phyloP scores from a whole-genome alignment of 768 basidiomycete genomes.

The Tulasnella sp. region DNA sequence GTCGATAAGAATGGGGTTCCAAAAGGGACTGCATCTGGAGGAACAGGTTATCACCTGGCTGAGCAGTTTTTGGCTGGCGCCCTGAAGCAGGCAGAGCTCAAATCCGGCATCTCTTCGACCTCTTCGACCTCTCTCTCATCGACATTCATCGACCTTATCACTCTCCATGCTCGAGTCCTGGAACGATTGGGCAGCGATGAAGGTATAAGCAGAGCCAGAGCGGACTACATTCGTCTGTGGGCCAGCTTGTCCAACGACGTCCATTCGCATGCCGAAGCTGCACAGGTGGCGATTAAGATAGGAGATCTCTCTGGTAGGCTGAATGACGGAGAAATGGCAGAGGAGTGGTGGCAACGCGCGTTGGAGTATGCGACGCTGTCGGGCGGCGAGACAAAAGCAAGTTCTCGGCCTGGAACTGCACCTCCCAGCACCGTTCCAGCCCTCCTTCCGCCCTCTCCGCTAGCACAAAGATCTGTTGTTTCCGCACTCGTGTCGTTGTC shows the following conservation, averaged over 20 bases:
- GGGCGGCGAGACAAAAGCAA: neutral
- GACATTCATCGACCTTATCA: conserved; percentile 44
- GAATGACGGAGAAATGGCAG: conserved; percentile 41
- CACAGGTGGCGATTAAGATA: conserved; percentile 50
- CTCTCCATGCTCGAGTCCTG: conserved; percentile 43
- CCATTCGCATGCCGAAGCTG: conserved; percentile 32
- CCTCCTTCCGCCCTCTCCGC: conserved; percentile 9
- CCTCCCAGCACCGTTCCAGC: neutral
- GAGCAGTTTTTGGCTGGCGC: conserved; percentile 11
- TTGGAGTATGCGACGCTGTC: conserved; percentile 32
- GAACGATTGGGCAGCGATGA: conserved; percentile 48
- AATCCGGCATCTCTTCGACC: neutral
- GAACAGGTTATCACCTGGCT: neutral
- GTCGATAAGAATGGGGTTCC: conserved; percentile 25
- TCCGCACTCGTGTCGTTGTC: conserved; percentile 60
- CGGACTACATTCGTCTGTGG: conserved; percentile 51
- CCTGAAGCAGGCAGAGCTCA: conserved; percentile 4
- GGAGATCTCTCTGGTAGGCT: conserved; percentile 53
- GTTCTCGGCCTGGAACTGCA: neutral
- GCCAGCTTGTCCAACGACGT: conserved; percentile 28
- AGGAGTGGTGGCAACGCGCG: conserved; percentile 58
- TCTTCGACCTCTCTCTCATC: neutral
- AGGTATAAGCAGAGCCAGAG: conserved; percentile 42
- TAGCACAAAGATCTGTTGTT: conserved; percentile 47
- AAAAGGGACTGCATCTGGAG: neutral